Evolutionary conservation across 768 basidiomycete genomes (phyloP).

Genomic region (Boletus sp.): DNA sequence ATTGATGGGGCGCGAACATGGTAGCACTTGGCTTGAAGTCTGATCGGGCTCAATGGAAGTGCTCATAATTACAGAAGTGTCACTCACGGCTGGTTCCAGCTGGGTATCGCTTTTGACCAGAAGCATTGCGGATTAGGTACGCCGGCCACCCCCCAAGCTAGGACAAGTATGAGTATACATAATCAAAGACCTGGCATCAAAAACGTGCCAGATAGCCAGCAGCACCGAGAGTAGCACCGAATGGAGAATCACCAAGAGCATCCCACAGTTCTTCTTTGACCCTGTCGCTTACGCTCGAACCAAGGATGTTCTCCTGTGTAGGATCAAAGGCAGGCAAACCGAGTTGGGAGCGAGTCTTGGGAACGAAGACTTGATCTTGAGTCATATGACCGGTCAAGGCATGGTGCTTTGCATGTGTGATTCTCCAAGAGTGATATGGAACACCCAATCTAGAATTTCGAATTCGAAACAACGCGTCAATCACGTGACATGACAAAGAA

Average conservation of each 20-base stretch:
- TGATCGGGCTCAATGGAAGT: slow-evolving; percentile 17
- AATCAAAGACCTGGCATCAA: not conserved
- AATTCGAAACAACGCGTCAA: slow-evolving; percentile 5
- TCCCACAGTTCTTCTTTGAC: slow-evolving; percentile 76
- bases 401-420: slow-evolving; percentile 93
- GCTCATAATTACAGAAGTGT: not conserved
- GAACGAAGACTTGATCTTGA: slow-evolving; percentile 95
- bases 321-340: slow-evolving; percentile 66
- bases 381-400: slow-evolving; percentile 92
- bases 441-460: slow-evolving; percentile 69
- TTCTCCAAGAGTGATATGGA: slow-evolving; percentile 96
- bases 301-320: slow-evolving; percentile 60
- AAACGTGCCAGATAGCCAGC: slow-evolving; percentile 57
- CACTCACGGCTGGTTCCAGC: slow-evolving; percentile 71
- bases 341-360: slow-evolving; percentile 74
- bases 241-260: slow-evolving; percentile 87
- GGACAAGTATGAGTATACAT: not conserved
- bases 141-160: slow-evolving; percentile 83
- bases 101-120: slow-evolving; percentile 83
- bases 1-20: slow-evolving; percentile 86
- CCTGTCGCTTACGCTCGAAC: slow-evolving; percentile 61
- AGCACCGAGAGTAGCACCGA: slow-evolving; percentile 55
- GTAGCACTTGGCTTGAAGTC: slow-evolving; percentile 76
- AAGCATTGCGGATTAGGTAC: slow-evolving; percentile 79
- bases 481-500: slow-evolving; percentile 22